Conservation (phyloP, 1,284 basidiomycete genomes). For the Cryptococcus deneoformans region DNA sequence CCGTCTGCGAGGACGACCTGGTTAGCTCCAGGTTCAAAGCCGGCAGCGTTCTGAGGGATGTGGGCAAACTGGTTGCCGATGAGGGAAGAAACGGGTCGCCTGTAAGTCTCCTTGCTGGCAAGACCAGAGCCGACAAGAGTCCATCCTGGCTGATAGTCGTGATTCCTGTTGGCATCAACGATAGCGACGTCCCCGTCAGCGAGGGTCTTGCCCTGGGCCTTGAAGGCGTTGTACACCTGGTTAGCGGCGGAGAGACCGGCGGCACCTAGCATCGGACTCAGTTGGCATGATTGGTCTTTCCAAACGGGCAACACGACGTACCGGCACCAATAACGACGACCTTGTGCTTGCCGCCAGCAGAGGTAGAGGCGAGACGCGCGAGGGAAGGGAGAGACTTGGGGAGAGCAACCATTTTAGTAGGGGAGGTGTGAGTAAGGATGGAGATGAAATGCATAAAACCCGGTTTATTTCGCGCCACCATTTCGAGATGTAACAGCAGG, state of each 20-base stretch:
- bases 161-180: conserved; percentile 57
- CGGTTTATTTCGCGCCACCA: no score
- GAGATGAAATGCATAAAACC: no score
- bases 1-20: conserved; percentile 69
- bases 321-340: conserved; percentile 56
- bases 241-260: conserved; percentile 75
- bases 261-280: conserved; percentile 58
- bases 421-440: neutral
- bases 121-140: conserved; percentile 90
- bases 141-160: conserved; percentile 71
- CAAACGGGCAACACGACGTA: conserved; percentile 37
- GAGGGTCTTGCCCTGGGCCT: conserved; percentile 63
- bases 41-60: conserved; percentile 68
- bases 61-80: conserved; percentile 72
- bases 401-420: neutral
- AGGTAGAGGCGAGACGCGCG: conserved; percentile 29
- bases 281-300: neutral
- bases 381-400: conserved; percentile 12
- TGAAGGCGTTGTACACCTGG: conserved; percentile 78
- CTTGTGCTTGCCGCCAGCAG: conserved; percentile 48
- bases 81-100: conserved; percentile 64
- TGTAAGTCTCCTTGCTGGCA: conserved; percentile 62
- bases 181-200: conserved; percentile 76
- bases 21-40: conserved; percentile 73
- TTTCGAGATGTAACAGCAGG: conserved; percentile 49